Evolutionary conservation across 1,139 yeast genomes (phyloP), one percentile per base, ranked within the genome.

Genomic region (Kodamaea fungicola): DNA sequence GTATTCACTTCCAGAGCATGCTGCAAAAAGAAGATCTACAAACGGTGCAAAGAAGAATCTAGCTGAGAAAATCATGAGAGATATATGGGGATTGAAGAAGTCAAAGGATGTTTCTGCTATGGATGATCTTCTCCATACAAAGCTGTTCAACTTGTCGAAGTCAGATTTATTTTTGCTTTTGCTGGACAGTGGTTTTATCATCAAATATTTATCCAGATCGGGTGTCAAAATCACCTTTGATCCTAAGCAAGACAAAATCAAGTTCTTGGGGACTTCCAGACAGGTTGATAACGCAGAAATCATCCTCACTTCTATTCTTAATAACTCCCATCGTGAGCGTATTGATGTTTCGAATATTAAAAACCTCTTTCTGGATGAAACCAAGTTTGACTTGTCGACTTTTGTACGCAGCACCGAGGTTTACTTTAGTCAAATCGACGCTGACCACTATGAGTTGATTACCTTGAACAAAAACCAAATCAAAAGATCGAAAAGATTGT

Each of bases 181-280:
- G 7, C 65, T 76, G 35, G 61, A 69, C 34, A 65, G 67, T 33
- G 82, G 80, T 4, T 56, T 58, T 22, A 52, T 76, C 27, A 60
- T 76, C 28, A 69, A 74, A 33, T 64, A 71, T 35, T 67, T 81
- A 64, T 62, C 78, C 4, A 63, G 77, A 38, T 63, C 76, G 7
- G 87, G 85, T 0, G 82, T 81, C 8, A 65, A 67, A 40, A 62
- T 80, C 33, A 59, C 68, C 5, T 64, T 79, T 55, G 57, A 55
- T 28, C 42, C 57, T 2, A 37, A 42, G 3, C 39, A 48, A 12
- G 50, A 50, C 23, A 36, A 37, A 12, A 50, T 62, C 9, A 43
- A 37, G 12, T 55, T 64, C 28, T 38, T 44, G 12, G 74, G 74
- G 2, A 62, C 71, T 0, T 55, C 54, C n/a, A 38, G 50, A 10